Conservation (phyloP, 2,329 filamentous ascomycete genomes). For the Hymenoscyphus linearis region DNA sequence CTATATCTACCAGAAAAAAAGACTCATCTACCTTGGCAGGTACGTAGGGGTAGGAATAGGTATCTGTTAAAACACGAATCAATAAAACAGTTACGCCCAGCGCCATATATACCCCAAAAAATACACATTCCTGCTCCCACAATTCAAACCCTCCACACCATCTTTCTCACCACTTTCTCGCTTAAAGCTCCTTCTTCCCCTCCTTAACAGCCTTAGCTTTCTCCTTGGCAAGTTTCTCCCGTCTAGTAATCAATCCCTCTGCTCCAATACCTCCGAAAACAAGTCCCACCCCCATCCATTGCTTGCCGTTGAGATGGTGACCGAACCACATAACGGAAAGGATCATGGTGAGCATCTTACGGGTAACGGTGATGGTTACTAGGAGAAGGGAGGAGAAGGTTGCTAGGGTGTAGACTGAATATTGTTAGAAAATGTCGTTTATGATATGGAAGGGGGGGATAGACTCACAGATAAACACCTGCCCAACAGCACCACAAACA, state of each 20-base stretch:
- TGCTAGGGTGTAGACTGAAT: slow-evolving; percentile 76
- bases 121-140: not conserved
- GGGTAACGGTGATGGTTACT: slow-evolving; percentile 92
- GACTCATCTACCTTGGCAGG: too few relatives aligned
- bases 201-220: slow-evolving; percentile 15
- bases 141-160: not conserved
- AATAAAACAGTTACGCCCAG: too few relatives aligned
- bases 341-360: slow-evolving; percentile 99
- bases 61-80: too few relatives aligned
- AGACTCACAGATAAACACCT: slow-evolving; percentile 83
- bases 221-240: slow-evolving; percentile 80
- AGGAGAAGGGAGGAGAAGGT: slow-evolving; percentile 88
- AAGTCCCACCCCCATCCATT: slow-evolving; percentile 86
- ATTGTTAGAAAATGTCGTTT: slow-evolving; percentile 2
- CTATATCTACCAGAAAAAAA: too few relatives aligned
- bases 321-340: slow-evolving; percentile 93
- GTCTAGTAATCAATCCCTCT: slow-evolving; percentile 74
- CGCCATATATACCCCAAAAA: not conserved
- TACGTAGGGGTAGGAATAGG: too few relatives aligned
- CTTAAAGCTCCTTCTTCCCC: slow-evolving; percentile 25
- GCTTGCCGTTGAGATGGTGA: slow-evolving; percentile 78
- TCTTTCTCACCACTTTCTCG: not conserved
- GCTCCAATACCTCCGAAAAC: slow-evolving; percentile 95
- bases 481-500: slow-evolving; percentile 83
- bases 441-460: not conserved